A percentile compares a stretch with the other conserved stretches of the same genome.
phyloP scores from a whole-genome alignment of 306 rosid genomes.

The Pachyrhizus erosus region DNA sequence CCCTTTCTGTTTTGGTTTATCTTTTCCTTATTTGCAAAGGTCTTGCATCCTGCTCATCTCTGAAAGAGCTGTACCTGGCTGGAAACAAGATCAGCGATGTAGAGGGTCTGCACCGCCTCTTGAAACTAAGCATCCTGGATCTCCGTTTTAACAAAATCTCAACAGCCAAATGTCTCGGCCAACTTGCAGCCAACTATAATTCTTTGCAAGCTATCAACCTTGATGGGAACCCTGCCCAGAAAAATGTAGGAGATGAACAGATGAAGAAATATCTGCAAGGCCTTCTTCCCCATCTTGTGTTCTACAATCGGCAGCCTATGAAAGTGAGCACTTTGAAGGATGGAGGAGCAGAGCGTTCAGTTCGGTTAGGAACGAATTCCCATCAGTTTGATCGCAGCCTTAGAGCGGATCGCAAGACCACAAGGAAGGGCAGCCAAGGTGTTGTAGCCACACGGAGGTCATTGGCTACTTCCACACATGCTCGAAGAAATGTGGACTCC shows the following conservation, averaged over 20 bases:
- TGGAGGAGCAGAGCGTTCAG: slow-evolving; percentile 62
- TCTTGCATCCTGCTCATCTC: slow-evolving; percentile 85
- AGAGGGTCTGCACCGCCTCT: slow-evolving; percentile 95
- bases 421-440: slow-evolving; percentile 64
- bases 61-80: slow-evolving; percentile 92
- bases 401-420: slow-evolving; percentile 72
- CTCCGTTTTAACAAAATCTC: slow-evolving; percentile 90
- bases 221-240: slow-evolving; percentile 95
- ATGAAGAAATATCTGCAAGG: slow-evolving; percentile 85
- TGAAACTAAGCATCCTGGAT: slow-evolving; percentile 82
- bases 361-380: slow-evolving; percentile 67
- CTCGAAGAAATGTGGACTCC: slow-evolving; percentile 51
- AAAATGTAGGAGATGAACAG: slow-evolving; percentile 95
- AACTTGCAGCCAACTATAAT: slow-evolving; percentile 90
- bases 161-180: slow-evolving; percentile 92
- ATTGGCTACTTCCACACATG: slow-evolving; percentile 46
- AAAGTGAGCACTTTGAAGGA: slow-evolving; percentile 72
- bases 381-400: slow-evolving; percentile 77
- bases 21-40: slow-evolving; percentile 57
- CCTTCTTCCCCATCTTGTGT: slow-evolving; percentile 90
- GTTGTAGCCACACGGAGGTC: slow-evolving; percentile 48
- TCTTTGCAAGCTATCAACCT: slow-evolving; percentile 88
- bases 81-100: slow-evolving; percentile 97
- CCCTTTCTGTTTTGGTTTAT: neutral
- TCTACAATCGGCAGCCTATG: slow-evolving; percentile 71